Evolutionary conservation across 495 filamentous ascomycete species (phyloP).

Genomic region (Penicillium subrubescens): DNA sequence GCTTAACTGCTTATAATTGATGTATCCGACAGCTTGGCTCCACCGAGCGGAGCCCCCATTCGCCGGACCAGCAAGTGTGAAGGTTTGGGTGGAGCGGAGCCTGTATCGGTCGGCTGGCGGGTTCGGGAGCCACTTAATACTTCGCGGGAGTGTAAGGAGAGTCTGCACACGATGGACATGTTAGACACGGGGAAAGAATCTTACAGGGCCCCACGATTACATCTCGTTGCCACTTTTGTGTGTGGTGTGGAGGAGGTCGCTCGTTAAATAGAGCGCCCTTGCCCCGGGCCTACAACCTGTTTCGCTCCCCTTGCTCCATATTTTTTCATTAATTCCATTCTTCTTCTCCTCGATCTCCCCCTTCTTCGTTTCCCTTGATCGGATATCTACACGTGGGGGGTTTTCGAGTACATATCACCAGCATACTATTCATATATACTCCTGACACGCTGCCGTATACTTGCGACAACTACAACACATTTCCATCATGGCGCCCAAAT

Average conservation of each 20-base stretch:
- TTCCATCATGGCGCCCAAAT: conserved; percentile 42
- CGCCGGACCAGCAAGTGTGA: conserved; percentile 14
- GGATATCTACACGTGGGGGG: conserved; percentile 6
- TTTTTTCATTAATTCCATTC: conserved; percentile 12
- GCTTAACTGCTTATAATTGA: conserved; percentile 31
- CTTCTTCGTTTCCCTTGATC: not conserved
- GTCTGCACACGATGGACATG: not conserved
- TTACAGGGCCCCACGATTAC: conserved; percentile 21
- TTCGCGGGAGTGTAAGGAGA: not conserved
- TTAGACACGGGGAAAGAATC: conserved; percentile 5
- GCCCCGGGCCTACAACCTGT: conserved; percentile 15
- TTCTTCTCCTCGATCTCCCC: not conserved
- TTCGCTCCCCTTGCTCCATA: conserved; percentile 15
- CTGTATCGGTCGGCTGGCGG: conserved; percentile 12
- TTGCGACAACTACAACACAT: not conserved
- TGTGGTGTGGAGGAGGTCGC: not conserved
- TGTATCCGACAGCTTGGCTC: conserved; percentile 28
- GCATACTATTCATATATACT: not conserved
- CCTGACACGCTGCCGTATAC: not conserved
- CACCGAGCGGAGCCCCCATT: conserved; percentile 18
- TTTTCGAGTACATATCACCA: not conserved
- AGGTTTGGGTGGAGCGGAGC: conserved; percentile 9
- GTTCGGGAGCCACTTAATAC: not conserved
- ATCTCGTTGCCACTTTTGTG: conserved; percentile 30
- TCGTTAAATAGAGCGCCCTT: conserved; percentile 18